These are phyloP conservation scores for Posidonia oceanica DNA, from an alignment of 116 monocot species.

Conservation along the genomic window DNA sequence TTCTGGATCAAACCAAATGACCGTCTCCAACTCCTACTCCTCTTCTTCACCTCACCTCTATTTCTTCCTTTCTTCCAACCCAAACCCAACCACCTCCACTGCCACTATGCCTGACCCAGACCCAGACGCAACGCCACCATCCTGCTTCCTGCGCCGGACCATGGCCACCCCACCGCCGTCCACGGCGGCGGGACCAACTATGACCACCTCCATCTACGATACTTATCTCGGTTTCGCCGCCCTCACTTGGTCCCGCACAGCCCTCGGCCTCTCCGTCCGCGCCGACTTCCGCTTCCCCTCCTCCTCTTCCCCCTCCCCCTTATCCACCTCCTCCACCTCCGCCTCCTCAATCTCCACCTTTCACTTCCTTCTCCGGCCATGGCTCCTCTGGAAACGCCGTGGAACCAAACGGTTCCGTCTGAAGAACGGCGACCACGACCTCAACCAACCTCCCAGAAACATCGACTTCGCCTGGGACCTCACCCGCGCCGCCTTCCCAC, in stretches of 20 bases:
- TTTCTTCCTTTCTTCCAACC: too few relatives aligned
- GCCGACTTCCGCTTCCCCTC: constrained; percentile 41
- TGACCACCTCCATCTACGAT: constrained; percentile 74
- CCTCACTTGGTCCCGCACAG: constrained; percentile 69
- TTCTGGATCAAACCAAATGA: too few relatives aligned
- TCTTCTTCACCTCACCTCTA: too few relatives aligned
- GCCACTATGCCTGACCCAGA: too few relatives aligned
- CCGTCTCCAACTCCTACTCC: too few relatives aligned
- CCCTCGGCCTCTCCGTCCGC: constrained; percentile 63
- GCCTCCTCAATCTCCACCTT: too few relatives aligned
- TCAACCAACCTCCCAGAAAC: not conserved
- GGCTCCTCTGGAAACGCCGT: constrained; percentile 66
- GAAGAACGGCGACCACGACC: not conserved
- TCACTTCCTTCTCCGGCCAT: constrained; percentile 44
- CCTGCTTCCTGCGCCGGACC: not conserved
- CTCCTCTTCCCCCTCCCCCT: constrained; percentile 3
- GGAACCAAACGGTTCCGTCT: constrained; percentile 45
- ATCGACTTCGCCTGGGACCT: constrained; percentile 75
- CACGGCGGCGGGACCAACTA: not conserved
- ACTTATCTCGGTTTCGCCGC: constrained; percentile 50
- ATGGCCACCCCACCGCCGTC: not conserved
- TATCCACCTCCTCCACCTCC: not conserved
- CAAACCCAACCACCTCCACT: too few relatives aligned
- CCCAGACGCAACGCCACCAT: too few relatives aligned
- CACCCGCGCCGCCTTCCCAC: constrained; percentile 32